Evolutionary conservation across 192 early-diverging fungal species (phyloP).

Genomic region (Endogone sp.): DNA sequence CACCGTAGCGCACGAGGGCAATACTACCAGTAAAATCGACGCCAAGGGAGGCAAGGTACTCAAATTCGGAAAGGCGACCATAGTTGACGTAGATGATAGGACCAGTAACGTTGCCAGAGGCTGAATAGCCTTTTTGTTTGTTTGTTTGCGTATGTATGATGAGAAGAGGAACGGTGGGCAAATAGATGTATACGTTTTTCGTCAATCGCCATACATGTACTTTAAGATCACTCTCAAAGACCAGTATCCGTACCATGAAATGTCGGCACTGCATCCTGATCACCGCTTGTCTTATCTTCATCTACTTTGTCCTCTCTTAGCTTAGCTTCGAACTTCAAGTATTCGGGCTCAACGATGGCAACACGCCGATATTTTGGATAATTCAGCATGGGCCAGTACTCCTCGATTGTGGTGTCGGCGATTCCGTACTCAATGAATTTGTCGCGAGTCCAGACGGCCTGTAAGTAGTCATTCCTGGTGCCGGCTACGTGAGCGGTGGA

Average conservation of each 20-base stretch:
- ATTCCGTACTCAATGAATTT: constrained; percentile 42
- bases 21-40: constrained; percentile 40
- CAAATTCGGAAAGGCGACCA: constrained; percentile 52
- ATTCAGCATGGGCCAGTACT: constrained; percentile 55
- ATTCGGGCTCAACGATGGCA: constrained; percentile 35
- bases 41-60: constrained; percentile 25
- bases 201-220: too few relatives aligned
- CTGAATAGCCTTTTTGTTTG: constrained; percentile 47
- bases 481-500: constrained; percentile 54
- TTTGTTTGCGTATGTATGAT: too few relatives aligned
- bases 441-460: constrained; percentile 47
- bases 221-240: too few relatives aligned
- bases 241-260: constrained; percentile 46
- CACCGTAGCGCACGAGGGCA: constrained; percentile 54
- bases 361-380: constrained; percentile 44
- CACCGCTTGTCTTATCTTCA: constrained; percentile 44
- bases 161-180: background rate
- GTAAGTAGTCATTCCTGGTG: constrained; percentile 29
- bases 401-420: constrained; percentile 41
- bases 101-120: constrained; percentile 54
- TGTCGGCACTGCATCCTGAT: constrained; percentile 45
- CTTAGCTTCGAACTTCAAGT: constrained; percentile 41
- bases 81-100: constrained; percentile 62
- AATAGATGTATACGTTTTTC: too few relatives aligned
- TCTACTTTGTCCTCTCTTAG: constrained; percentile 45